Evolutionary conservation across 305 asterid species (phyloP).

Genomic region (Solanum chacoense): DNA sequence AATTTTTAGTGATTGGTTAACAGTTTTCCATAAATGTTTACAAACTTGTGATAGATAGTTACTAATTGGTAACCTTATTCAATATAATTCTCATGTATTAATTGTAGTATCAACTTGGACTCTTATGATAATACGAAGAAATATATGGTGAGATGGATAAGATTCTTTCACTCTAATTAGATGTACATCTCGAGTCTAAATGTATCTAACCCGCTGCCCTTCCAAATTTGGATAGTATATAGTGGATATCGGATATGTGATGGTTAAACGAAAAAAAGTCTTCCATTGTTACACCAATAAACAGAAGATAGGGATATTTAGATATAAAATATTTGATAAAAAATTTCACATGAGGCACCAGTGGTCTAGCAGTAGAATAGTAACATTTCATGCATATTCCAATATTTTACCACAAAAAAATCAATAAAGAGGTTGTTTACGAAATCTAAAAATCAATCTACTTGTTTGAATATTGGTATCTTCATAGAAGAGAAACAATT

Average conservation of each 20-base stretch:
- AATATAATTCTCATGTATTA: neutral
- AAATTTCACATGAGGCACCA: neutral
- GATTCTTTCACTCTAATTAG: neutral
- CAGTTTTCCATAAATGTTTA: neutral
- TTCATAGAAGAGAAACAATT: too few species aligned
- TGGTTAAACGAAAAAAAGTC: neutral
- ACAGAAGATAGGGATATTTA: neutral
- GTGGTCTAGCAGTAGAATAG: conserved; percentile 48
- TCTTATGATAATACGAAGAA: neutral
- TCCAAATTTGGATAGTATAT: too few species aligned
- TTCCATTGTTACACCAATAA: neutral
- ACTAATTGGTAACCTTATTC: neutral
- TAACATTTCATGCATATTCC: conserved; percentile 10
- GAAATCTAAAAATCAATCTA: too few species aligned
- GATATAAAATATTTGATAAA: too few species aligned
- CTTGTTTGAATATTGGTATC: too few species aligned
- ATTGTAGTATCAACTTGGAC: neutral
- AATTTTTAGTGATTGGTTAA: neutral
- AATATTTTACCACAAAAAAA: too few species aligned
- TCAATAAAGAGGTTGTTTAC: neutral
- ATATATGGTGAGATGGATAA: neutral
- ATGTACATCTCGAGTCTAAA: neutral
- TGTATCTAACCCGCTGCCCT: neutral
- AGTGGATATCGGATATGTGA: too few species aligned
- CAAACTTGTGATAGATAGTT: neutral